These are phyloP conservation scores for Cinchona pubescens DNA, from an alignment of 257 asterid species.

Conservation along the genomic window DNA sequence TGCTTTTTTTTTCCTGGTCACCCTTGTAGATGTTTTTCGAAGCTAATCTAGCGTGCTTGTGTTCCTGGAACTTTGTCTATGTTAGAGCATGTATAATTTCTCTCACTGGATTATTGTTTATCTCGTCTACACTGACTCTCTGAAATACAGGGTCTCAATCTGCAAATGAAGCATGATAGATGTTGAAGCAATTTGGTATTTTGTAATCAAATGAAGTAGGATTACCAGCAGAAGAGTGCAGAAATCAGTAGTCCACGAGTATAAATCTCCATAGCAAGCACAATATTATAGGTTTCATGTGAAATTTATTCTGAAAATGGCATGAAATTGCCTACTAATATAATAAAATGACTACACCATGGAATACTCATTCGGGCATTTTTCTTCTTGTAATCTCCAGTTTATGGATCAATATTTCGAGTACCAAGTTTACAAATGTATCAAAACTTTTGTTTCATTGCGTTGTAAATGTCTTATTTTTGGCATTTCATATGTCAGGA, in stretches of 20 bases:
- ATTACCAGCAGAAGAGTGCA: not conserved
- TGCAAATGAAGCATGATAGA: constrained; percentile 5
- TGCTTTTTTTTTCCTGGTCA: not conserved
- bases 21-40: too few species aligned
- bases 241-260: not conserved
- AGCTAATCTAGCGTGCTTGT: not conserved
- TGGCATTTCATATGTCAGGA: too few species aligned
- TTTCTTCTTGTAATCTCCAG: not conserved
- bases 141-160: constrained; percentile 12
- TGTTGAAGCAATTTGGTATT: not conserved
- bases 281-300: not conserved
- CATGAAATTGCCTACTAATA: not conserved
- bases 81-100: not conserved
- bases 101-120: not conserved
- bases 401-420: not conserved
- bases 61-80: not conserved
- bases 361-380: not conserved
- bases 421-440: not conserved
- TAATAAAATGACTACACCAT: not conserved
- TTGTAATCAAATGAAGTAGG: constrained; percentile 4
- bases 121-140: not conserved
- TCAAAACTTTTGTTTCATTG: not conserved
- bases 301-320: not conserved
- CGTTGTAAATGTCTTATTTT: too few species aligned
- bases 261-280: constrained; percentile 1